These are phyloP conservation scores for Claviceps paspali DNA, from an alignment of 2,329 filamentous ascomycete species.

Conservation along the genomic window DNA sequence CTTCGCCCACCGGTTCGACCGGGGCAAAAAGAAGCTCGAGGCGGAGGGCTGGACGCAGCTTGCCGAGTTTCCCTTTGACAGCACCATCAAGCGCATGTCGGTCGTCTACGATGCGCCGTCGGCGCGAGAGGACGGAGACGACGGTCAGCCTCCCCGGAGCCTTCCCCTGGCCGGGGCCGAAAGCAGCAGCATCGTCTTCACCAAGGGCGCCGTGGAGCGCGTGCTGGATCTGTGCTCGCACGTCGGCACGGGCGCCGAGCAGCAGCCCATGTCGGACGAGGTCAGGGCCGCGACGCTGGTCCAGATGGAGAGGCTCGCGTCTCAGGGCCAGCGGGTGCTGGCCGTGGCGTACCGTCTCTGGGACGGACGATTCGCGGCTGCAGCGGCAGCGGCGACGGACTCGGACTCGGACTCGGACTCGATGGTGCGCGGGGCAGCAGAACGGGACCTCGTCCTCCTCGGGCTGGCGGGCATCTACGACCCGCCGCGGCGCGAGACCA, in stretches of 20 bases:
- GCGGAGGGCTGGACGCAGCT: slow-evolving; percentile 43
- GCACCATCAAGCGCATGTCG: slow-evolving; percentile 65
- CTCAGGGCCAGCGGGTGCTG: slow-evolving; percentile 56
- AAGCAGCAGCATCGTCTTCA: slow-evolving; percentile 38
- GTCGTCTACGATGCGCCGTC: slow-evolving; percentile 48
- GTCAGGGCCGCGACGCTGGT: slow-evolving; percentile 33
- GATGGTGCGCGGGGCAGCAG: slow-evolving; percentile 51
- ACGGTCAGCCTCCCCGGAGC: no score
- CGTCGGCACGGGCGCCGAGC: slow-evolving; percentile 26
- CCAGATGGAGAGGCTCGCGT: slow-evolving; percentile 44
- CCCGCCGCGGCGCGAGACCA: slow-evolving; percentile 69
- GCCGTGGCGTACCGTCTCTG: slow-evolving; percentile 51
- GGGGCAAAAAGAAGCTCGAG: slow-evolving; percentile 38
- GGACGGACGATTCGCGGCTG: slow-evolving; percentile 34
- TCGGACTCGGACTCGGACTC: no score
- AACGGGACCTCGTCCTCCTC: slow-evolving; percentile 54
- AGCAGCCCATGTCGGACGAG: slow-evolving; percentile 33
- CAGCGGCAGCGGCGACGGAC: no score
- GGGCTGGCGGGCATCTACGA: slow-evolving; percentile 82
- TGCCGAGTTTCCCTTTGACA: slow-evolving; percentile 67
- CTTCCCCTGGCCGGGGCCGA: no score
- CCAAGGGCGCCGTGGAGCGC: slow-evolving; percentile 48
- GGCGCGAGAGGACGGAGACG: no score
- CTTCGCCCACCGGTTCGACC: slow-evolving; percentile 53
- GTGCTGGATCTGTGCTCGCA: slow-evolving; percentile 40